These are phyloP conservation scores for Castanospermum australe DNA, from an alignment of 306 rosid genomes.

Conservation along the genomic window DNA sequence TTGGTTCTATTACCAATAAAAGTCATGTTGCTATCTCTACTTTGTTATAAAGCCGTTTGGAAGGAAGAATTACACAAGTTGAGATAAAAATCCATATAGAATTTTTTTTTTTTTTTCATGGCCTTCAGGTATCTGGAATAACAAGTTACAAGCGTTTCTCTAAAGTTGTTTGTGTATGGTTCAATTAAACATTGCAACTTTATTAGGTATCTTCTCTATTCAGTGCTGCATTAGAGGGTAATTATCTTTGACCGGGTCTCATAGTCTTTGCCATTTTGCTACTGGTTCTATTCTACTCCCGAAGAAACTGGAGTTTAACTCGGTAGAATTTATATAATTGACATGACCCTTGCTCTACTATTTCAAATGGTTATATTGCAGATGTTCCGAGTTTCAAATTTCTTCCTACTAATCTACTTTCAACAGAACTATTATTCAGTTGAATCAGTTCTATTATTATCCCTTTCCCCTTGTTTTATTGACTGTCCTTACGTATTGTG, in stretches of 20 bases:
- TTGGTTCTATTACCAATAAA: no score
- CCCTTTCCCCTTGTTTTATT: background rate
- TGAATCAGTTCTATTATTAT: background rate
- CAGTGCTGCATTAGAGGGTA: background rate
- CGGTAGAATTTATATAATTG: background rate
- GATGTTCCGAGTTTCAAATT: background rate
- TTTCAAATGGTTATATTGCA: background rate
- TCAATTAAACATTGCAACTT: conserved; percentile 2
- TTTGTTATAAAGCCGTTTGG: background rate
- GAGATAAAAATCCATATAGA: background rate
- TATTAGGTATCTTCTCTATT: background rate
- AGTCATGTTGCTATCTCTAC: no score
- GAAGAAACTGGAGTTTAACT: background rate
- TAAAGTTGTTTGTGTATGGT: background rate
- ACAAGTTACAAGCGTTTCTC: background rate
- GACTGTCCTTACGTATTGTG: background rate
- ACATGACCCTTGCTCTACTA: background rate
- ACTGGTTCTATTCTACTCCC: background rate
- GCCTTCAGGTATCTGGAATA: background rate
- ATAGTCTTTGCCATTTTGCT: background rate
- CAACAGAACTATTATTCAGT: background rate
- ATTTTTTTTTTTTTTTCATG: background rate
- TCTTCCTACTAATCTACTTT: background rate
- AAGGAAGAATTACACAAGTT: background rate
- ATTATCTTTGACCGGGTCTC: background rate